A percentile compares a stretch with the other conserved stretches of the same genome.
Evolutionary conservation across 2,329 filamentous ascomycete species (phyloP).

Genomic region (Celoporthe dispersa): DNA sequence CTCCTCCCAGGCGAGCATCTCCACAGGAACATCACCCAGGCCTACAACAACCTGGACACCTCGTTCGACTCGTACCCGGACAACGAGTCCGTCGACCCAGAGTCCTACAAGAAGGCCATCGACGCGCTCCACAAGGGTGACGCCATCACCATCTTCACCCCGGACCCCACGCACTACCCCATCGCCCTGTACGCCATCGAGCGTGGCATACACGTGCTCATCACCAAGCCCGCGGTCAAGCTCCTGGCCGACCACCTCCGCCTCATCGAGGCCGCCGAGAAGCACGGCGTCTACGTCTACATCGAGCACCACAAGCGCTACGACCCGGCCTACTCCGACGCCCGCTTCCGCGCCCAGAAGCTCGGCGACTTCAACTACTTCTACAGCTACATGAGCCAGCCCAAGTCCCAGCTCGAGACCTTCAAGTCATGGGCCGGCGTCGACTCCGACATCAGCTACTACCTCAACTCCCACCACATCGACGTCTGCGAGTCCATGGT

Average conservation of each 20-base stretch:
- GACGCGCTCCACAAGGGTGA: constrained; percentile 80
- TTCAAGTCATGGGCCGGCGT: constrained; percentile 94
- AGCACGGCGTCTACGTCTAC: constrained; percentile 84
- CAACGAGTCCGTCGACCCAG: constrained; percentile 73
- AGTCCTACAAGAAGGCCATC: constrained; percentile 88
- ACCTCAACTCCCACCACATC: constrained; percentile 93
- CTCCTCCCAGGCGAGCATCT: constrained; percentile 73
- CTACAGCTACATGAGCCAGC: constrained; percentile 95
- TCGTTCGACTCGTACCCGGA: constrained; percentile 83
- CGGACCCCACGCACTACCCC: constrained; percentile 88
- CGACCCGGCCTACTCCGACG: constrained; percentile 91
- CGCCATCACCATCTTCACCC: constrained; percentile 95
- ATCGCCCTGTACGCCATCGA: constrained; percentile 93
- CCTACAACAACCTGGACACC: constrained; percentile 87
- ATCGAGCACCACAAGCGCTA: constrained; percentile 97
- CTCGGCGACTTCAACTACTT: constrained; percentile 98
- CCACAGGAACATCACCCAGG: constrained; percentile 82
- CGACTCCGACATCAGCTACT: constrained; percentile 94
- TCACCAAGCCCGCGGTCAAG: constrained; percentile 94
- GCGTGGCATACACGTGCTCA: constrained; percentile 83
- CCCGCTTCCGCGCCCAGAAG: constrained; percentile 72
- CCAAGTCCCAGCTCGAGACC: constrained; percentile 87
- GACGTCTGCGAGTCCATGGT: constrained; percentile 95
- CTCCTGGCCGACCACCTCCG: constrained; percentile 77
- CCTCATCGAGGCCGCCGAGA: constrained; percentile 72